Evolutionary conservation across 2,329 filamentous ascomycete genomes (phyloP).

Genomic region (Calonectria ilicicola): DNA sequence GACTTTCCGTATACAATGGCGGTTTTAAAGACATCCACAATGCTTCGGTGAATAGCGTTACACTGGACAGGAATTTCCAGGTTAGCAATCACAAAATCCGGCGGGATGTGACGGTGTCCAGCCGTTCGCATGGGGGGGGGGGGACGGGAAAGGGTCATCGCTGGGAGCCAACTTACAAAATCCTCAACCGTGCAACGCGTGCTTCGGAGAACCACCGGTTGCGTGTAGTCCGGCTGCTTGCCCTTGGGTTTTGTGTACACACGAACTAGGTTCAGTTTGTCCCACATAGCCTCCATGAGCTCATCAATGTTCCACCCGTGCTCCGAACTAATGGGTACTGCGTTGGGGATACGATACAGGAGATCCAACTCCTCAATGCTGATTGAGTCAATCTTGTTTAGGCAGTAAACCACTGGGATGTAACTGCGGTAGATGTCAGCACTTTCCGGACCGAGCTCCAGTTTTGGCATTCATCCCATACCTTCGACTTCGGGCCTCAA

Average conservation of each 20-base stretch:
- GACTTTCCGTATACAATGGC: constrained; percentile 98
- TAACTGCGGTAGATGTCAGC: constrained; percentile 69
- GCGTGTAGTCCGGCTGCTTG: constrained; percentile 89
- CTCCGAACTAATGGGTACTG: constrained; percentile 96
- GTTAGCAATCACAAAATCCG: constrained; percentile 41
- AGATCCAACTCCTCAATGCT: constrained; percentile 97
- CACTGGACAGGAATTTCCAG: constrained; percentile 71
- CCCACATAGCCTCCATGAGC: constrained; percentile 98
- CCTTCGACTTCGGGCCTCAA: constrained; percentile 89
- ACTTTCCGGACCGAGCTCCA: constrained; percentile 5
- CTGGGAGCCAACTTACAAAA: constrained; percentile 76
- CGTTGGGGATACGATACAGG: constrained; percentile 95
- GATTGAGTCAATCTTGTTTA: constrained; percentile 99
- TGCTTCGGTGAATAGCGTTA: constrained; percentile 96
- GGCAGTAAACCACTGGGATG: constrained; percentile 97
- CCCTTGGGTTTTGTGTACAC: constrained; percentile 99
- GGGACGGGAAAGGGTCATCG: background rate
- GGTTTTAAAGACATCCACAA: constrained; percentile 94
- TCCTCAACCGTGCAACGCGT: constrained; percentile 92
- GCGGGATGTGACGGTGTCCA: constrained; percentile 20
- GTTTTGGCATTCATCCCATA: constrained; percentile 33
- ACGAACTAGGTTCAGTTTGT: constrained; percentile 89
- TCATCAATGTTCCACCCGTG: constrained; percentile 99
- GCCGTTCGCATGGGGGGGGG: constrained; percentile 20
- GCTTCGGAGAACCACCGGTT: constrained; percentile 89